Evolutionary conservation across 2,329 filamentous ascomycete genomes (phyloP).

Genomic region (Penicillium expansum): DNA sequence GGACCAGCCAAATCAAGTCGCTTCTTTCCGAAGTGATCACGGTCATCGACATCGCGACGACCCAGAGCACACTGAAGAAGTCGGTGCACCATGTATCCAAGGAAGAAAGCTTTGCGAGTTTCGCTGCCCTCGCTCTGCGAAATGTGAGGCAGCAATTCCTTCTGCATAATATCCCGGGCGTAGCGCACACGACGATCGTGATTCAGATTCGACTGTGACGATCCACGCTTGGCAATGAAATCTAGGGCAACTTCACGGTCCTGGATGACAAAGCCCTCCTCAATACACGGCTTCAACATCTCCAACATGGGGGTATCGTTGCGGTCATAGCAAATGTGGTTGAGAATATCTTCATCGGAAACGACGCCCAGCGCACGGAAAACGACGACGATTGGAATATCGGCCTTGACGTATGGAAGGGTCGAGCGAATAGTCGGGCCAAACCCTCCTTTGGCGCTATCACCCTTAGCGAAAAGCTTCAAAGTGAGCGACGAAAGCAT

Average conservation of each 20-base stretch:
- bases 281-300: constrained; percentile 94
- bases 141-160: constrained; percentile 94
- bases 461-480: constrained; percentile 84
- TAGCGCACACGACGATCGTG: constrained; percentile 87
- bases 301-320: constrained; percentile 97
- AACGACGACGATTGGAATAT: constrained; percentile 90
- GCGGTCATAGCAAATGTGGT: constrained; percentile 94
- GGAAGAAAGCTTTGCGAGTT: constrained; percentile 94
- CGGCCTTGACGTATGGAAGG: constrained; percentile 88
- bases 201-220: constrained; percentile 66
- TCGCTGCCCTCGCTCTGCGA: constrained; percentile 93
- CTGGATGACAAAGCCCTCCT: constrained; percentile 94
- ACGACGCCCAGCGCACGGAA: constrained; percentile 95
- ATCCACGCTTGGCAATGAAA: constrained; percentile 90
- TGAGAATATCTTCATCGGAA: constrained; percentile 95
- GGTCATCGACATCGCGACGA: constrained; percentile 89
- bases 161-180: constrained; percentile 91
- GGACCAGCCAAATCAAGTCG: constrained; percentile 92
- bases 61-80: constrained; percentile 90
- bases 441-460: constrained; percentile 72
- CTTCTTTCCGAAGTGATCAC: constrained; percentile 99
- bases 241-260: constrained; percentile 92
- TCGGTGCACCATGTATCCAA: constrained; percentile 98
- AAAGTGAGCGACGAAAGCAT: constrained; percentile 90
- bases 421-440: constrained; percentile 88